Conservation (phyloP, 805 yeast species). For the Cyberlindnera euphorbiae region DNA sequence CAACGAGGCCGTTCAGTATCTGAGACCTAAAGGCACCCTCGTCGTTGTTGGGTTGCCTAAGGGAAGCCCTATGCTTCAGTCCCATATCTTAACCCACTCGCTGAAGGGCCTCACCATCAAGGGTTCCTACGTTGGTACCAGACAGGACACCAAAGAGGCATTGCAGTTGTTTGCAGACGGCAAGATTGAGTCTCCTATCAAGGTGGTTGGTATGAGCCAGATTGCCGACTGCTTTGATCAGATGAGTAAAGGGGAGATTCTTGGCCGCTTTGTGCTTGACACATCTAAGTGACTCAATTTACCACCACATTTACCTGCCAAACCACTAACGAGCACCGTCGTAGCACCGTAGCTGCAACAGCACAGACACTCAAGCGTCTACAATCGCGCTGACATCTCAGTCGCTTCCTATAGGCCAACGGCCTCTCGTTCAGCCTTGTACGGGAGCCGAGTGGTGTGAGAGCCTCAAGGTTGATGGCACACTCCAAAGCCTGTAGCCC, state of each 20-base stretch:
- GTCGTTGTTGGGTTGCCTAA: slow-evolving; percentile 70
- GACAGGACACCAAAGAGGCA: slow-evolving; percentile 41
- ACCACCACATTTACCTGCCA: neutral
- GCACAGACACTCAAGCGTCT: too few species aligned
- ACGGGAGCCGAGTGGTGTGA: too few species aligned
- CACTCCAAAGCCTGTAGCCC: too few species aligned
- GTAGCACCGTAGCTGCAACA: too few species aligned
- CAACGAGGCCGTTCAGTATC: slow-evolving; percentile 48
- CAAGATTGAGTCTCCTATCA: slow-evolving; percentile 52
- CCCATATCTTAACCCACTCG: slow-evolving; percentile 35
- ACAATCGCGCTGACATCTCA: too few species aligned
- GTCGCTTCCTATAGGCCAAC: too few species aligned
- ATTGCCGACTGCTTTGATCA: slow-evolving; percentile 43
- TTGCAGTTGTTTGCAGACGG: slow-evolving; percentile 62
- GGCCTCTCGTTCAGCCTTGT: too few species aligned
- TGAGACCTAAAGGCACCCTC: slow-evolving; percentile 61
- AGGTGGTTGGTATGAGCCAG: slow-evolving; percentile 48
- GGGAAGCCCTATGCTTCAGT: slow-evolving; percentile 46
- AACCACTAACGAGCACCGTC: too few species aligned
- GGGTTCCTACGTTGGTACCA: slow-evolving; percentile 74
- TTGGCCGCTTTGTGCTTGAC: slow-evolving; percentile 59
- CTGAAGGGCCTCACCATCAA: slow-evolving; percentile 35
- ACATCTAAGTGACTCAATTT: slow-evolving; percentile 30
- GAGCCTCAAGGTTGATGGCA: too few species aligned
- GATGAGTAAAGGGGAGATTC: slow-evolving; percentile 56